Evolutionary conservation across 2,329 filamentous ascomycete genomes (phyloP).

Genomic region (Sclerotinia subarctica): DNA sequence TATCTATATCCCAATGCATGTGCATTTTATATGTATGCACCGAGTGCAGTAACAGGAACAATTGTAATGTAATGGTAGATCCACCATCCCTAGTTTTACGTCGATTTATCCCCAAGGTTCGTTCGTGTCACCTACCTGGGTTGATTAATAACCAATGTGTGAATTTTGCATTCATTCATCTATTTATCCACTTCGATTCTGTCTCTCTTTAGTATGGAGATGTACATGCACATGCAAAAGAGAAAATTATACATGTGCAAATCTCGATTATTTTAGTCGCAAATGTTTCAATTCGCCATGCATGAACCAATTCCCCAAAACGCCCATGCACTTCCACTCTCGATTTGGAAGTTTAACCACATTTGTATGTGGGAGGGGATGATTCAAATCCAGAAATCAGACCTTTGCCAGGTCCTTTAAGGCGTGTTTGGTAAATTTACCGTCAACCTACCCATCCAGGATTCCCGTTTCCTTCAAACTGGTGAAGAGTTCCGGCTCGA

Average conservation of each 20-base stretch:
- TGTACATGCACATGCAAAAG: not conserved
- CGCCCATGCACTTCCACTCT: not conserved
- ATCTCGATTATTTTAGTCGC: slow-evolving; percentile 5
- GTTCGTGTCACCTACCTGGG: not conserved
- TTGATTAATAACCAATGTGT: not conserved
- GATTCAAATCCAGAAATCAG: not conserved
- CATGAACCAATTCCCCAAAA: slow-evolving; percentile 5
- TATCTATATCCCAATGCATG: not conserved
- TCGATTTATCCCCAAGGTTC: not conserved
- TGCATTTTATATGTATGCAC: not conserved
- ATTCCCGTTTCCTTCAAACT: slow-evolving; percentile 85
- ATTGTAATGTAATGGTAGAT: too few species aligned
- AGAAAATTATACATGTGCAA: not conserved
- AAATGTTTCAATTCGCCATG: slow-evolving; percentile 6
- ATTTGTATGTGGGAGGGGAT: not conserved
- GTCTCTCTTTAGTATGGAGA: not conserved
- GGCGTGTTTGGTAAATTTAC: not conserved
- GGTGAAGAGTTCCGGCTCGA: slow-evolving; percentile 91
- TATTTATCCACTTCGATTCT: too few species aligned
- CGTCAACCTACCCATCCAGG: slow-evolving; percentile 56
- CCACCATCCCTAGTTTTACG: not conserved
- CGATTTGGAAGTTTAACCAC: slow-evolving; percentile 8
- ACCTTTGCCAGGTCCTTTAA: not conserved
- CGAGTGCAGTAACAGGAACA: not conserved
- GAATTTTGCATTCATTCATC: not conserved